Base-by-base conservation (phyloP, 768 basidiomycete species). In the Mycena latifolia region DNA sequence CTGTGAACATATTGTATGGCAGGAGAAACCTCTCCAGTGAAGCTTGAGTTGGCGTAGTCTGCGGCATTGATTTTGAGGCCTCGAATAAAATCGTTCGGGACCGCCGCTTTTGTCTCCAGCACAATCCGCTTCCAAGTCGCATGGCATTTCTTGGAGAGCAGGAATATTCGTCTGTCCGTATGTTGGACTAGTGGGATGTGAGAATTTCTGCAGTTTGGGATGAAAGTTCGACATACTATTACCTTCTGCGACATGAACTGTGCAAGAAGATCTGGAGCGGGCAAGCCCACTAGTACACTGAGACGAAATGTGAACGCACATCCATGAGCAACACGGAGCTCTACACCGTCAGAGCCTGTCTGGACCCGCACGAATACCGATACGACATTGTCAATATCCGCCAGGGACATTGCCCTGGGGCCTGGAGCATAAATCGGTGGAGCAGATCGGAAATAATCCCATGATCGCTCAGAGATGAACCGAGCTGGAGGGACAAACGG, bases 311-410 rank as follows among this genome's bases (percentile, higher is more conserved):
- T 62, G 22, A 6, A 86, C 92, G 77, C 61, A 94, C 92, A 96
- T 39, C 95, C 95, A 76, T 96, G 95, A 1, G 90, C 90, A 28
- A 83, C 91, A 75, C 98, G 96, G 12, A 98, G 66, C 72, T 98
- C 88, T 5, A 97, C 79, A 0, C 96, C 96, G 67, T 97, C 93
- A 74, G 95, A 96, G 0, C 93, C 94, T 45, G 90, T 79, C 57
- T 84, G 74, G 7, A 90, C 93, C 41, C 79, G 78, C 3, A 91
- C 84, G 71, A 97, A 98, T 10, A 77, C 79, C 1, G 81, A 78
- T 0, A 94, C 84, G 9, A 89, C 84, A 12, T 81, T 69, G 25
- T 87, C 80, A 60, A 98, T 88, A 46, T 95, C 93, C 0, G 69
- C 58, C 4, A 78, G 37, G 0, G 82, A 77, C 91, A 94, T 90